Base-by-base conservation (phyloP, 2,329 filamentous ascomycete genomes). In the Trichoderma cornu-damae region DNA sequence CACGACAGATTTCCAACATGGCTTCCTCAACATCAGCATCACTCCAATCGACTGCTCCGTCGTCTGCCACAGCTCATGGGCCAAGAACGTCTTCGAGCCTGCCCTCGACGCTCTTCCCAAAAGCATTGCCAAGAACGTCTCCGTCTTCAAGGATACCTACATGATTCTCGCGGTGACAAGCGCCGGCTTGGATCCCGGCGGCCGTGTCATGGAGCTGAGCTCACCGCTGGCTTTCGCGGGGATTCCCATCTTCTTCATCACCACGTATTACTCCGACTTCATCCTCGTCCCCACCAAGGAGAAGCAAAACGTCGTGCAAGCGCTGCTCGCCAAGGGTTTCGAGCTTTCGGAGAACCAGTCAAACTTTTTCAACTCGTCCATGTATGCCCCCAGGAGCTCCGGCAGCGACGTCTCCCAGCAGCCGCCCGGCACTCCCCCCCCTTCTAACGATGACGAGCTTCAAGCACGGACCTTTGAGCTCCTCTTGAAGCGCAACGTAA, bases 221-320 rank as follows among this genome's bases (percentile, higher is more conserved):
- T 92, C 87, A 53, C 94, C 93, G 4, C 79, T 97, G 30, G 93
- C 94, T 26, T 80, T 96, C 69, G 93, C 93, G 49, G 90, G 90
- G 65, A 94, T 97, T 52, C 89, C 93, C 53, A 96, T 99, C 68
- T 96, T 97, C 78, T 97, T 97, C 80, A 96, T 96, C 70, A 96
- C 93, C 3, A 96, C 91, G 30, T 99, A 97, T 73, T 97, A 96
- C 73, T 94, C 89, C 32, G 93, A 99, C 75, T 97, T 96, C 73
- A 95, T 99, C 65, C 81, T 97, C 34, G 90, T 96, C 1, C 92
- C 94, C 0, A 80, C 80, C 53, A 88, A 86, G 68, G 85, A 88
- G 66, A 85, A 87, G 50, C 75, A 81, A 24, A 86, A 85, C 37
- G 92, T 97, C 47, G 84, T 90, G 32, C 79, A 85, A 58, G 88